These are phyloP conservation scores for Lactarius deliciosus DNA, from an alignment of 768 basidiomycete genomes.

Conservation along the genomic window DNA sequence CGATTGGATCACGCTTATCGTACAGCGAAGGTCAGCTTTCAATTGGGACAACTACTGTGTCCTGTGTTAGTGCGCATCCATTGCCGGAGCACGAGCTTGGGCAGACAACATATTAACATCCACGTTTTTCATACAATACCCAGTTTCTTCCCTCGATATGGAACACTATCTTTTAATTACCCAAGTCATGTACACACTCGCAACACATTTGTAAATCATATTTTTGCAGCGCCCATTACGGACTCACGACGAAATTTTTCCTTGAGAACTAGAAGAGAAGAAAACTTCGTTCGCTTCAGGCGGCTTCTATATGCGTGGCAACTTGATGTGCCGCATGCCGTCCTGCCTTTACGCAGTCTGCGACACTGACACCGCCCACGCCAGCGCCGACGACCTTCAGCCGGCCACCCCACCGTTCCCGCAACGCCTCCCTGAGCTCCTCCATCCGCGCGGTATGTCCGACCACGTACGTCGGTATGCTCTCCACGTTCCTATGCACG, in stretches of 20 bases:
- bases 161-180: not conserved
- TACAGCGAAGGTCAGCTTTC: slow-evolving; percentile 10
- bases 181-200: not conserved
- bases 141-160: no score
- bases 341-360: slow-evolving; percentile 80
- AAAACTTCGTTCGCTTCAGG: not conserved
- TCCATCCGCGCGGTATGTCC: slow-evolving; percentile 72
- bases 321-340: slow-evolving; percentile 42
- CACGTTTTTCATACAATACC: no score
- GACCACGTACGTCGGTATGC: slow-evolving; percentile 76
- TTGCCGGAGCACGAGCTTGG: not conserved
- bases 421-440: slow-evolving; percentile 50
- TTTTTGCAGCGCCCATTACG: not conserved
- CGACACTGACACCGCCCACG: slow-evolving; percentile 82
- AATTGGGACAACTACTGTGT: slow-evolving; percentile 12
- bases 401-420: slow-evolving; percentile 38
- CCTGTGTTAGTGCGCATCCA: not conserved
- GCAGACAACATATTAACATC: not conserved
- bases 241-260: not conserved
- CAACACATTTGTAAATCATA: not conserved
- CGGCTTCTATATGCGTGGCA: slow-evolving; percentile 7
- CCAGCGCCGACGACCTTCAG: slow-evolving; percentile 81
- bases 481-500: slow-evolving; percentile 54
- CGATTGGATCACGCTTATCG: not conserved
- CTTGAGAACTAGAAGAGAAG: not conserved